Conservation (phyloP, 2,329 filamentous ascomycete species). For the Cladophialophora exuberans region DNA sequence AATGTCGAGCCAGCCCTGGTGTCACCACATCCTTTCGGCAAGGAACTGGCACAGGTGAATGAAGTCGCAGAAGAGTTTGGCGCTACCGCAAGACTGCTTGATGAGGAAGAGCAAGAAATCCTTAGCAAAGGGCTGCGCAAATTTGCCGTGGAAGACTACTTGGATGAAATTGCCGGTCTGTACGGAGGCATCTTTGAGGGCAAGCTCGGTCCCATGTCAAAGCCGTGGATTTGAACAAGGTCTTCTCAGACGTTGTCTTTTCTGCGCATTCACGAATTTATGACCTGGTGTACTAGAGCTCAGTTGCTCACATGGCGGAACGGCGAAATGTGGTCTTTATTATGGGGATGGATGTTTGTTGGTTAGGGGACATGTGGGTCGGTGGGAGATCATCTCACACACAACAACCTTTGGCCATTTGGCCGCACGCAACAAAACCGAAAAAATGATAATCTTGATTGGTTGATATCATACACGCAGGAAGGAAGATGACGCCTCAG, state of each 20-base stretch:
- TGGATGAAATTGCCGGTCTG: constrained; percentile 75
- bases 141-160: constrained; percentile 80
- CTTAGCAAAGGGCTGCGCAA: constrained; percentile 69
- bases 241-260: neutral
- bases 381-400: neutral
- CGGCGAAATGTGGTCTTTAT: constrained; percentile 12
- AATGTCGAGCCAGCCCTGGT: constrained; percentile 39
- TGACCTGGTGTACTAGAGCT: constrained; percentile 3
- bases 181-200: constrained; percentile 64
- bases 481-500: neutral
- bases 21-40: constrained; percentile 74
- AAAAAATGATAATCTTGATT: constrained; percentile 21
- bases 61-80: constrained; percentile 91
- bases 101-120: constrained; percentile 76
- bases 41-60: constrained; percentile 87
- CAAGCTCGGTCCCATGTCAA: constrained; percentile 40
- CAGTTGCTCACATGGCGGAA: constrained; percentile 13
- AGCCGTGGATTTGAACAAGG: constrained; percentile 45
- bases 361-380: too few species aligned
- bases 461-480: neutral
- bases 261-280: constrained; percentile 18
- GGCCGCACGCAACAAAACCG: neutral
- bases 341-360: too few species aligned
- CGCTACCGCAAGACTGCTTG: constrained; percentile 54
- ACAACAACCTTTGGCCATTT: constrained; percentile 1